Percentiles rank a stretch among this genome's conserved stretches.
phyloP scores from a whole-genome alignment of 495 filamentous ascomycete species.

The Aspergillus cavernicola region DNA sequence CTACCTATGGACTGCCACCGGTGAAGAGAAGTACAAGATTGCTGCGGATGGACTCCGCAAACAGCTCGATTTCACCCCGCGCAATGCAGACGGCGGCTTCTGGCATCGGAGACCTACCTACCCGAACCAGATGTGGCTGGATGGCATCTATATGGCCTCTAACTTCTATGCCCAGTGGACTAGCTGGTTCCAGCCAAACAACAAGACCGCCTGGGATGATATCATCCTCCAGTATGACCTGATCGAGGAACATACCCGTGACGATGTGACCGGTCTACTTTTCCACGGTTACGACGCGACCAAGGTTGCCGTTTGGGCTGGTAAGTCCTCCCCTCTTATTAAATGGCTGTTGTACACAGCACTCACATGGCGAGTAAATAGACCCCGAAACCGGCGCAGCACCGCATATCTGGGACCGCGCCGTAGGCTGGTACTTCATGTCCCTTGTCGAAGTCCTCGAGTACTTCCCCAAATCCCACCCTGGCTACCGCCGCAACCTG shows the following conservation, averaged over 20 bases:
- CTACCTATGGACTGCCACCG: slow-evolving; percentile 10
- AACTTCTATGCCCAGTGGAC: slow-evolving; percentile 18
- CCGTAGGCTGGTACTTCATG: slow-evolving; percentile 20
- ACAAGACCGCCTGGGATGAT: slow-evolving; percentile 16
- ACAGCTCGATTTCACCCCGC: slow-evolving; percentile 15
- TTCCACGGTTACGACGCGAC: slow-evolving; percentile 13
- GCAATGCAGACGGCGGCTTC: slow-evolving; percentile 13
- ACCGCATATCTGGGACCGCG: slow-evolving; percentile 15
- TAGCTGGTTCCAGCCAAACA: slow-evolving; percentile 11
- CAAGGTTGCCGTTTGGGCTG: slow-evolving; percentile 13
- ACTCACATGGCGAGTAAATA: too few relatives aligned
- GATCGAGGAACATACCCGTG: slow-evolving; percentile 15
- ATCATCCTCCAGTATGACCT: slow-evolving; percentile 16
- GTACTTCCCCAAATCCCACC: slow-evolving; percentile 11
- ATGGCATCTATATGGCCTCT: slow-evolving; percentile 17
- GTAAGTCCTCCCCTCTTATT: neutral
- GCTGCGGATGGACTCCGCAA: slow-evolving; percentile 9
- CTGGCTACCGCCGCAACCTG: slow-evolving; percentile 6
- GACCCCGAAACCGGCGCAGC: slow-evolving; percentile 15
- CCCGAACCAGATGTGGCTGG: slow-evolving; percentile 21
- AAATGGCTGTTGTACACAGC: too few relatives aligned
- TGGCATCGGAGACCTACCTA: slow-evolving; percentile 19
- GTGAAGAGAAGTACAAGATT: slow-evolving; percentile 14
- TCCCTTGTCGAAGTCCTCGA: slow-evolving; percentile 15
- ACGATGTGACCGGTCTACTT: slow-evolving; percentile 6